phyloP scores from a whole-genome alignment of 2,329 filamentous ascomycete genomes.

The Canariomyces notabilis region DNA sequence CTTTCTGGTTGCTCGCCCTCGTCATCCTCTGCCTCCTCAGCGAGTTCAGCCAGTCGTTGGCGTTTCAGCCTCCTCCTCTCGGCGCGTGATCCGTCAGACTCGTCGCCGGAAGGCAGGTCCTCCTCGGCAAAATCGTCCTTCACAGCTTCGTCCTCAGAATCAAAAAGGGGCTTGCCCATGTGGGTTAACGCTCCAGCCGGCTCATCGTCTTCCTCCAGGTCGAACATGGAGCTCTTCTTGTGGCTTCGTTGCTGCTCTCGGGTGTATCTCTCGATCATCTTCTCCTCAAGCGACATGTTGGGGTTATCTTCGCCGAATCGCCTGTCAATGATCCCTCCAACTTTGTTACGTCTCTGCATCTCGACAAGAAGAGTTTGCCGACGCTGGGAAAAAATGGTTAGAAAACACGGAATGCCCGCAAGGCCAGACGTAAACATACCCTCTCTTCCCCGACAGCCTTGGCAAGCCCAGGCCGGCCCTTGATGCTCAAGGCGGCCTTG shows the following conservation, averaged over 20 bases:
- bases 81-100: constrained; percentile 48
- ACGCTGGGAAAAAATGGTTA: constrained; percentile 43
- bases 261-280: constrained; percentile 85
- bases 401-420: neutral
- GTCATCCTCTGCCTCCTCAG: constrained; percentile 42
- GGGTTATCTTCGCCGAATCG: constrained; percentile 95
- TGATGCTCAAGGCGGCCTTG: constrained; percentile 52
- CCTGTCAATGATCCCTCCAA: constrained; percentile 86
- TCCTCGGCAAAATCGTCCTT: constrained; percentile 76
- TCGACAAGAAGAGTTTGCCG: constrained; percentile 81
- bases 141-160: constrained; percentile 54
- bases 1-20: constrained; percentile 62
- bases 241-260: constrained; percentile 75
- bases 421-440: constrained; percentile 39
- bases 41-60: constrained; percentile 46
- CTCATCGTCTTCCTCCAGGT: constrained; percentile 76
- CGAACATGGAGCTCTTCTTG: constrained; percentile 77
- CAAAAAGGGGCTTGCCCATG: constrained; percentile 66
- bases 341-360: constrained; percentile 83
- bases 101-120: constrained; percentile 59
- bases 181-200: constrained; percentile 71
- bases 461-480: constrained; percentile 74
- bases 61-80: constrained; percentile 53
- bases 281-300: constrained; percentile 87
- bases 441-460: constrained; percentile 84